Conservation (phyloP, 2,329 filamentous ascomycete genomes). For the Penicillium sp. region DNA sequence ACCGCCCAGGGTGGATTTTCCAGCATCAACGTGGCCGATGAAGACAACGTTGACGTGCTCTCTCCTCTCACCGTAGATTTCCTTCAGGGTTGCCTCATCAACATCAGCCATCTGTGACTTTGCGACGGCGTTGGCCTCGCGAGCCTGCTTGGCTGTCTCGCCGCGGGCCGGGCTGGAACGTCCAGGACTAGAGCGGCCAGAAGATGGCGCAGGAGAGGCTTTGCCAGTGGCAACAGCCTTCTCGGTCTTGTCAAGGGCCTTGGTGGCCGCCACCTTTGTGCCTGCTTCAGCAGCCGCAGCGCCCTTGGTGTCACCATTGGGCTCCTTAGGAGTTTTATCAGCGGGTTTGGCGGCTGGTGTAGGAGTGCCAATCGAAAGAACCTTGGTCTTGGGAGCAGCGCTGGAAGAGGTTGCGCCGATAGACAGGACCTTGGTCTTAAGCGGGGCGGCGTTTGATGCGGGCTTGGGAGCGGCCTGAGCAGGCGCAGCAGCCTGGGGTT, state of each 20-base stretch:
- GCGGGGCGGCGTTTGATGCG: slow-evolving; percentile 44
- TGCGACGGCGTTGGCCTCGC: slow-evolving; percentile 78
- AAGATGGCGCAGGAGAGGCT: slow-evolving; percentile 77
- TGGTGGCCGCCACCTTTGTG: slow-evolving; percentile 79
- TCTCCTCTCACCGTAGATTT: slow-evolving; percentile 83
- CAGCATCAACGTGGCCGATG: slow-evolving; percentile 96
- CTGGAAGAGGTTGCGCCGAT: slow-evolving; percentile 52
- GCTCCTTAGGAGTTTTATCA: slow-evolving; percentile 49
- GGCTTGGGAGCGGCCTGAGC: slow-evolving; percentile 51
- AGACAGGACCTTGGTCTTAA: slow-evolving; percentile 61
- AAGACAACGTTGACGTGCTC: slow-evolving; percentile 92
- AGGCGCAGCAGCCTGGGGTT: slow-evolving; percentile 41
- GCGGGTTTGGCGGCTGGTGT: slow-evolving; percentile 44
- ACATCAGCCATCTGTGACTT: slow-evolving; percentile 78
- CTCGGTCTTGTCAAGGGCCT: slow-evolving; percentile 89
- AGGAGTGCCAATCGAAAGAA: slow-evolving; percentile 69
- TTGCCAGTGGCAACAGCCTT: slow-evolving; percentile 63
- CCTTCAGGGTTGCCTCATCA: slow-evolving; percentile 81
- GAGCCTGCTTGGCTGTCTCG: slow-evolving; percentile 57
- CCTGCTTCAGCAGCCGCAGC: slow-evolving; percentile 61
- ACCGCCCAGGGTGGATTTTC: slow-evolving; percentile 93
- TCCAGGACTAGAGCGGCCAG: slow-evolving; percentile 75
- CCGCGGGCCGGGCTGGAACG: slow-evolving; percentile 71
- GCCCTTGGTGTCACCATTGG: slow-evolving; percentile 43
- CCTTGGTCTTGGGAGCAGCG: slow-evolving; percentile 63